Percentiles rank a stretch among this genome's conserved stretches.
phyloP scores from a whole-genome alignment of 1,284 basidiomycete genomes.

The Malassezia psittaci region DNA sequence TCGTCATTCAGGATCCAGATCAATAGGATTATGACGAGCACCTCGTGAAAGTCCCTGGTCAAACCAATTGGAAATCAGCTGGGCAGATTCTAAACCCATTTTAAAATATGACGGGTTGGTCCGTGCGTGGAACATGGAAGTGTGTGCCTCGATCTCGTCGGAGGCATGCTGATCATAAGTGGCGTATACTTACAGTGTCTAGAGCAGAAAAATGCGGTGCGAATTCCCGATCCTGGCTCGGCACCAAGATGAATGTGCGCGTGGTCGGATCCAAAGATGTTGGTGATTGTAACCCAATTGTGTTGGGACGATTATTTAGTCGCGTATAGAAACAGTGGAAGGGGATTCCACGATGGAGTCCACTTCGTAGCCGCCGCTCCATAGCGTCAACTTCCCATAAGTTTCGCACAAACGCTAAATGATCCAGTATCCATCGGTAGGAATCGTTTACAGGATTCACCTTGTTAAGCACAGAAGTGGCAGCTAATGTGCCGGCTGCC shows the following conservation, averaged over 20 bases:
- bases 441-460: constrained; percentile 52
- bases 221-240: constrained; percentile 16
- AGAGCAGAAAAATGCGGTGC: constrained; percentile 26
- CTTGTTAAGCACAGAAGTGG: constrained; percentile 54
- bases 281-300: constrained; percentile 14
- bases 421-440: constrained; percentile 63
- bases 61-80: constrained; percentile 3
- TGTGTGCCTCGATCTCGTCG: constrained; percentile 78
- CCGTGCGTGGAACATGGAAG: constrained; percentile 70
- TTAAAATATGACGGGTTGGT: constrained; percentile 85
- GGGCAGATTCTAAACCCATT: constrained; percentile 53
- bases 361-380: constrained; percentile 51
- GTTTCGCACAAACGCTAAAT: constrained; percentile 78
- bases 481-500: constrained; percentile 67
- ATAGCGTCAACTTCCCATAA: constrained; percentile 70
- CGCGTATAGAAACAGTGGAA: constrained; percentile 48
- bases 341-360: constrained; percentile 47
- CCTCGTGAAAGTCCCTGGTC: neutral
- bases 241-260: constrained; percentile 40
- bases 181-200: constrained; percentile 1
- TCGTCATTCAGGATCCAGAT: constrained; percentile 3
- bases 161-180: constrained; percentile 53
- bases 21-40: neutral
- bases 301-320: constrained; percentile 9
- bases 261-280: neutral